Conservation (phyloP, 2,329 filamentous ascomycete species). For the Pezizomycotina sp. region DNA sequence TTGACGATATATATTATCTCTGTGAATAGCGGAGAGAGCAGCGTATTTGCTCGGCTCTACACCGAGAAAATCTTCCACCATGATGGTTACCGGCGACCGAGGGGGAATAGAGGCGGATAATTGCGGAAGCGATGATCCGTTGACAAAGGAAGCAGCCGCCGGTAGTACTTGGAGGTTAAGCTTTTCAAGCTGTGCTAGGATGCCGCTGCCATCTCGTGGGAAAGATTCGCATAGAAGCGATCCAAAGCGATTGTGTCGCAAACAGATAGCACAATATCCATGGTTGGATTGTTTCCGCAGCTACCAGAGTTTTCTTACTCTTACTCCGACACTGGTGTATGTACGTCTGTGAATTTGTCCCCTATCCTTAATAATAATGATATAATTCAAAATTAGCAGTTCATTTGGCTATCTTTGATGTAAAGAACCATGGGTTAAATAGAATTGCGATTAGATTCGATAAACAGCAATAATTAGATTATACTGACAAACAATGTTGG, state of each 20-base stretch:
- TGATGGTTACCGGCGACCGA: conserved; percentile 6
- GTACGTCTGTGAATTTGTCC: too few relatives aligned
- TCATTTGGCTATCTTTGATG: too few relatives aligned
- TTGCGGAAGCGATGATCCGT: too few relatives aligned
- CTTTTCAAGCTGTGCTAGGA: conserved; percentile 45
- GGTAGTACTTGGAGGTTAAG: conserved; percentile 53
- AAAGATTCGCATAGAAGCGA: conserved; percentile 54
- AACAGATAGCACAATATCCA: conserved; percentile 85
- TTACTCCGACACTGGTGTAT: too few relatives aligned
- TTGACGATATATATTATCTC: conserved; percentile 66
- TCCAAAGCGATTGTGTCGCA: conserved; percentile 71
- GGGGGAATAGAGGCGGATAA: too few relatives aligned
- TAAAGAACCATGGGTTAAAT: not conserved
- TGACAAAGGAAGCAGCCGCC: too few relatives aligned
- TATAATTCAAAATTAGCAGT: too few relatives aligned
- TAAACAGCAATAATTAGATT: not conserved
- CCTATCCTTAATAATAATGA: too few relatives aligned
- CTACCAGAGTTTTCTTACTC: too few relatives aligned
- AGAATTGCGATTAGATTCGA: not conserved
- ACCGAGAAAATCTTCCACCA: conserved; percentile 31
- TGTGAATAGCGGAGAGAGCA: conserved; percentile 58
- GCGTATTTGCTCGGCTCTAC: conserved; percentile 58
- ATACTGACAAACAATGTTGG: too few relatives aligned
- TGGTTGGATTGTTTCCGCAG: conserved; percentile 32
- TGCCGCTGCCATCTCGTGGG: conserved; percentile 32